Evolutionary conservation across 1,284 basidiomycete species (phyloP).

Genomic region (Phlebopus sp.): DNA sequence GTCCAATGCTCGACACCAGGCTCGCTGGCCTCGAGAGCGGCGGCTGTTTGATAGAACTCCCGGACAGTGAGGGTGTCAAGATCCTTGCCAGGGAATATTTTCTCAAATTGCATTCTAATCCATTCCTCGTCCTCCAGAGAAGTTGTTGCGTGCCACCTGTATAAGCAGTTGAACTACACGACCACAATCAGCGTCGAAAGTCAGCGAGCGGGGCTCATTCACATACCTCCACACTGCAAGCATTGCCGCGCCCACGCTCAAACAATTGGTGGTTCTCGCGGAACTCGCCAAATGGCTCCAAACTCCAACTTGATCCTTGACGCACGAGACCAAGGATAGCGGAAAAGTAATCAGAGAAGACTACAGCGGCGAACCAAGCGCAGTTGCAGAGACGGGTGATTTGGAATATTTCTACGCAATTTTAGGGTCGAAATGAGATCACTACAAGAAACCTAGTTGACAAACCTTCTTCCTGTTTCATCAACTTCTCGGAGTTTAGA

Average conservation of each 20-base stretch:
- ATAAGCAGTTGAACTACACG: slow-evolving; percentile 74
- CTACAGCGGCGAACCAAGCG: slow-evolving; percentile 69
- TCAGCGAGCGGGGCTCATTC: not conserved
- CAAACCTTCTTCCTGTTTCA: slow-evolving; percentile 62
- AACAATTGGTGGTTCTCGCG: slow-evolving; percentile 62
- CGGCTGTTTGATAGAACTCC: slow-evolving; percentile 59
- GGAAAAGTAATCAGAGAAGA: slow-evolving; percentile 78
- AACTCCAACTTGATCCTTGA: slow-evolving; percentile 66
- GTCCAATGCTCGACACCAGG: slow-evolving; percentile 64
- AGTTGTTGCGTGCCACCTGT: slow-evolving; percentile 80
- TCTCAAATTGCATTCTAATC: slow-evolving; percentile 47
- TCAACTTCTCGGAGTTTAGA: slow-evolving; percentile 34
- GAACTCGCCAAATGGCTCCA: slow-evolving; percentile 70
- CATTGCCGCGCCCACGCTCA: slow-evolving; percentile 73
- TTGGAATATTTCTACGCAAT: slow-evolving; percentile 64
- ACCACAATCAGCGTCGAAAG: slow-evolving; percentile 7
- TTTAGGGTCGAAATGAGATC: not conserved
- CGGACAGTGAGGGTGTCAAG: slow-evolving; percentile 50
- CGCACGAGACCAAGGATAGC: slow-evolving; percentile 71
- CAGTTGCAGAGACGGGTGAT: slow-evolving; percentile 75
- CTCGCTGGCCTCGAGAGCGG: slow-evolving; percentile 37
- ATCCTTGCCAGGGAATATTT: slow-evolving; percentile 53
- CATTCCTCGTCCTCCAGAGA: slow-evolving; percentile 69
- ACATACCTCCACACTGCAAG: slow-evolving; percentile 68
- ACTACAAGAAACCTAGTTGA: not conserved